These are phyloP conservation scores for Pyrus hybrid DNA, from an alignment of 331 rosid genomes.

Conservation along the genomic window DNA sequence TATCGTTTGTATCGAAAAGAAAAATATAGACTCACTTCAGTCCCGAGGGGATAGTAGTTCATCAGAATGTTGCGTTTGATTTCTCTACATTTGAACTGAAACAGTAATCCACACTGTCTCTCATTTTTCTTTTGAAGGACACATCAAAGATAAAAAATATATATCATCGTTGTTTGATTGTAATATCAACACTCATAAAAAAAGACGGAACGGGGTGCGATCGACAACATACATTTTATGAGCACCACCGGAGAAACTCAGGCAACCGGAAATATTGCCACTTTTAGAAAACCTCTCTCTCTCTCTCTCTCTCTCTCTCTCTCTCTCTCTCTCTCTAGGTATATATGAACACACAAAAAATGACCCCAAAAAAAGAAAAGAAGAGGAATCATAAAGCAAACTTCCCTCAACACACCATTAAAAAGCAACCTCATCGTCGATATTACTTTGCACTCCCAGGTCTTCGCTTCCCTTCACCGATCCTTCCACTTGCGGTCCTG, in stretches of 20 bases:
- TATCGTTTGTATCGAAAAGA: not conserved
- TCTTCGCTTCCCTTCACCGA: slow-evolving; percentile 47
- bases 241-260: slow-evolving; percentile 30
- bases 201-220: slow-evolving; percentile 3
- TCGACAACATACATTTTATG: slow-evolving; percentile 13
- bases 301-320: slow-evolving; percentile 3
- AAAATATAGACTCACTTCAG: not conserved
- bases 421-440: not conserved
- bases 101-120: too few species aligned
- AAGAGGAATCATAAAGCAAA: slow-evolving; percentile 1
- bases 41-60: not conserved
- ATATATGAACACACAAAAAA: slow-evolving; percentile 18
- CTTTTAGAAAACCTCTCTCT: not conserved
- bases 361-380: slow-evolving; percentile 4
- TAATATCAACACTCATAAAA: not conserved
- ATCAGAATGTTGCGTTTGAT: too few species aligned
- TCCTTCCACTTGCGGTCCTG: slow-evolving; percentile 28
- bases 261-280: slow-evolving; percentile 27
- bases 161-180: not conserved
- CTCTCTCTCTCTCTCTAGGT: slow-evolving; percentile 1
- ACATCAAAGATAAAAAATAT: not conserved
- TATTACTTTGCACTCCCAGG: slow-evolving; percentile 46
- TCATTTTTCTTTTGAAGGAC: too few species aligned
- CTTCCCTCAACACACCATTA: slow-evolving; percentile 15
- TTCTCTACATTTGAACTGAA: too few species aligned